phyloP scores from a whole-genome alignment of 176 grass and related monocot genomes.

The Elymus sibiricus region DNA sequence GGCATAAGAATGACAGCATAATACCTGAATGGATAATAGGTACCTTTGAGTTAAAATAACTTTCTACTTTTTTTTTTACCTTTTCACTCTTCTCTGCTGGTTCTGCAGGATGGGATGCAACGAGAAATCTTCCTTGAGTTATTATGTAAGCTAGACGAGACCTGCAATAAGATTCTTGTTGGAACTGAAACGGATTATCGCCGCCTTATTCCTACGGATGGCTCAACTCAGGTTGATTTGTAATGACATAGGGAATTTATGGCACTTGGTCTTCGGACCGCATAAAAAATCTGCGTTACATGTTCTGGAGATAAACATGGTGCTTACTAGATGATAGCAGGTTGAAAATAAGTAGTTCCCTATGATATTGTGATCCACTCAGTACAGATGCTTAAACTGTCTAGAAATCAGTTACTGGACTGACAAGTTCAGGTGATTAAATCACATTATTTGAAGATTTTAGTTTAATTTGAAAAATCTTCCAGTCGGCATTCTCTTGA shows the following conservation, averaged over 20 bases:
- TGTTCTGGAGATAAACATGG: background rate
- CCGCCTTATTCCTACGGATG: conserved; percentile 66
- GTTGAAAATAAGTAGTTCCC: background rate
- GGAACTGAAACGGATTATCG: conserved; percentile 77
- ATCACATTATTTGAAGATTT: background rate
- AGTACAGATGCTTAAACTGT: background rate
- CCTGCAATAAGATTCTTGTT: conserved; percentile 70
- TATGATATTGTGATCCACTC: background rate
- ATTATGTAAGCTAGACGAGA: conserved; percentile 70
- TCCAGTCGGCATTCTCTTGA: background rate
- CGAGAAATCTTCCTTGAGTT: conserved; percentile 81
- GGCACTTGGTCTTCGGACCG: background rate
- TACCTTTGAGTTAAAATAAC: conserved; percentile 20
- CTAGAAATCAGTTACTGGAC: background rate
- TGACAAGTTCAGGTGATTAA: background rate
- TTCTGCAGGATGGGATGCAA: conserved; percentile 87
- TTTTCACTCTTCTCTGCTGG: conserved; percentile 14
- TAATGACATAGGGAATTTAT: background rate
- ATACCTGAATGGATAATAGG: background rate
- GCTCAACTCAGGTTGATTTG: conserved; percentile 47
- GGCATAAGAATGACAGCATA: background rate
- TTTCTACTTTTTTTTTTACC: background rate
- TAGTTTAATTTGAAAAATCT: background rate
- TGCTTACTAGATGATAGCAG: background rate
- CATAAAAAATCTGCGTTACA: background rate